These are phyloP conservation scores for Arachnomyces sp. DNA, from an alignment of 2,329 filamentous ascomycete genomes.

Conservation along the genomic window DNA sequence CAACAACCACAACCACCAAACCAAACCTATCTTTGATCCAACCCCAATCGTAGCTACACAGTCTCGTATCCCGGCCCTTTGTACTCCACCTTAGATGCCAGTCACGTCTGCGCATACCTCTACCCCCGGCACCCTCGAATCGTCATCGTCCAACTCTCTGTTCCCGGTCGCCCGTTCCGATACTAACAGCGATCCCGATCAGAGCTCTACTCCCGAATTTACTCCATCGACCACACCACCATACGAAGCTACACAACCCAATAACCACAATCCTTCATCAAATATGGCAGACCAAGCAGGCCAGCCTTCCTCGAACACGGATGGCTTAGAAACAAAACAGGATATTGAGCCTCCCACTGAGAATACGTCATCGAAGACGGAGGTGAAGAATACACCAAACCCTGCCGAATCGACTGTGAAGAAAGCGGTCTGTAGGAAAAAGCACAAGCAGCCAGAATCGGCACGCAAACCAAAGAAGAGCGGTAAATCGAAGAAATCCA, in stretches of 20 bases:
- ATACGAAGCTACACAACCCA: conserved; percentile 18
- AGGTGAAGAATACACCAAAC: conserved; percentile 15
- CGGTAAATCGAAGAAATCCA: conserved; percentile 18
- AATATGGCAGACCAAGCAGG: conserved; percentile 25
- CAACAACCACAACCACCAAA: too few relatives aligned
- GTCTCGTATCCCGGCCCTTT: too few relatives aligned
- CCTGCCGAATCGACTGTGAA: conserved; percentile 20
- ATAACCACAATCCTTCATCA: conserved; percentile 7
- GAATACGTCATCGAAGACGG: conserved; percentile 20
- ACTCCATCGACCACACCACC: conserved; percentile 17
- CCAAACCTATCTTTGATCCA: too few relatives aligned
- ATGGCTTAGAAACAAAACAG: conserved; percentile 21
- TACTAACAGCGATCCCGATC: conserved; percentile 15
- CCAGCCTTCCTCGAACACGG: conserved; percentile 11
- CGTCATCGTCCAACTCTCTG: too few relatives aligned
- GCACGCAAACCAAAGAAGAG: conserved; percentile 8
- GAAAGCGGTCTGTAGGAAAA: conserved; percentile 21
- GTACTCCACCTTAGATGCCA: too few relatives aligned
- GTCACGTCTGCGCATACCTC: too few relatives aligned
- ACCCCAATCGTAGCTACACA: too few relatives aligned
- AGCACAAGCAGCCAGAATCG: conserved; percentile 12
- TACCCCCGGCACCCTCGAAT: too few relatives aligned
- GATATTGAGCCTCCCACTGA: conserved; percentile 22
- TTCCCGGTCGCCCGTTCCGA: conserved; percentile 5
- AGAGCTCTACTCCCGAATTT: conserved; percentile 13